A percentile compares a stretch with the other conserved stretches of the same genome.
phyloP scores from a whole-genome alignment of 116 monocot genomes.

The Trichopus zeylanicus region DNA sequence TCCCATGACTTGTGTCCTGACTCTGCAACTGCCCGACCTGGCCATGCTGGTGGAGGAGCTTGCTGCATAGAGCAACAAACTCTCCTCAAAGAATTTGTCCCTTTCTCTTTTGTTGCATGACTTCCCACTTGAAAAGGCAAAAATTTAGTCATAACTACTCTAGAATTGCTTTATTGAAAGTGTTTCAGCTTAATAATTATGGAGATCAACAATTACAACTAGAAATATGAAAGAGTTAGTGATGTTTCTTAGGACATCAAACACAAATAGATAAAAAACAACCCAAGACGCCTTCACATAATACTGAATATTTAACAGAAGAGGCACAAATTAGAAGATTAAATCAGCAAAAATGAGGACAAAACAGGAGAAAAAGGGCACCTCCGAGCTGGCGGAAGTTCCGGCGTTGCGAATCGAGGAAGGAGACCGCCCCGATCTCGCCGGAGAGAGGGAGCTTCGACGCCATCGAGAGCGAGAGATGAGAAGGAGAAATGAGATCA shows the following conservation, averaged over 20 bases:
- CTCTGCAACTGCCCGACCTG: conserved; percentile 73
- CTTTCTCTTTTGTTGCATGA: conserved; percentile 32
- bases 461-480: conserved; percentile 53
- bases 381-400: conserved; percentile 41
- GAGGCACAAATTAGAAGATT: no score
- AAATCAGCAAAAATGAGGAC: neutral
- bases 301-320: no score
- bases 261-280: no score
- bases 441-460: conserved; percentile 39
- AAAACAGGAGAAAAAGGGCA: neutral
- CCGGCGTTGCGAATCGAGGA: conserved; percentile 49
- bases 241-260: no score
- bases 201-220: no score
- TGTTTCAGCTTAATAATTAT: no score
- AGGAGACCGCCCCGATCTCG: conserved; percentile 42
- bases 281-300: no score
- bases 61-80: conserved; percentile 58
- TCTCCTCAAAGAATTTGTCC: conserved; percentile 15
- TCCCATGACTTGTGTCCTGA: conserved; percentile 53
- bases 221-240: no score
- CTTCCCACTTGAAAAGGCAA: conserved; percentile 36
- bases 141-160: neutral
- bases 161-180: neutral
- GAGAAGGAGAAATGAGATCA: neutral
- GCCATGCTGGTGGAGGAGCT: conserved; percentile 89